Evolutionary conservation across 345 rosid species (phyloP).

Genomic region (Salix koriyanagi): DNA sequence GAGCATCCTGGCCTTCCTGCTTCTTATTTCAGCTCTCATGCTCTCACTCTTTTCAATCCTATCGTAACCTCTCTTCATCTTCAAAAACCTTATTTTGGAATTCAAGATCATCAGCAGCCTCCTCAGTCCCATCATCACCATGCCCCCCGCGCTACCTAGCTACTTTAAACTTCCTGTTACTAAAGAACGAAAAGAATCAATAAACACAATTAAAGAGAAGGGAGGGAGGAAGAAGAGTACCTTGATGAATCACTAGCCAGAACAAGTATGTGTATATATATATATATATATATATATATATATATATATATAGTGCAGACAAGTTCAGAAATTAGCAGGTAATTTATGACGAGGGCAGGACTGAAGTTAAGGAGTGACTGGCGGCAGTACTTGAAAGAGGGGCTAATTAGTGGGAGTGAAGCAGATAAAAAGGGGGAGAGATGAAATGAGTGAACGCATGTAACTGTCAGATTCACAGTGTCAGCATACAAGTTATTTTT

Average conservation of each 20-base stretch:
- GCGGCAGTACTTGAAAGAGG: background rate
- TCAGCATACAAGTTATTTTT: too few relatives aligned
- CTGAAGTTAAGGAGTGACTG: background rate
- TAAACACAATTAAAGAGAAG: background rate
- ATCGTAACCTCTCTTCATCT: conserved; percentile 56
- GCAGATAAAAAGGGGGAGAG: conserved; percentile 6
- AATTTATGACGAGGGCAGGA: background rate
- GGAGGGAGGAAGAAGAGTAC: background rate
- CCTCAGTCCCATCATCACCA: conserved; percentile 56
- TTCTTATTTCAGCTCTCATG: conserved; percentile 80
- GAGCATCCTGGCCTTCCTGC: conserved; percentile 75
- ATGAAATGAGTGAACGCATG: conserved; percentile 18
- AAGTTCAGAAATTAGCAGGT: background rate
- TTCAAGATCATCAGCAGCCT: conserved; percentile 58
- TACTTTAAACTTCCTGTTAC: background rate
- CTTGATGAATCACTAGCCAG: background rate
- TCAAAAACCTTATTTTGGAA: conserved; percentile 58
- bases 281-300: too few relatives aligned
- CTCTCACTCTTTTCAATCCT: conserved; percentile 94
- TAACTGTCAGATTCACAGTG: background rate
- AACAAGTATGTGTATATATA: too few relatives aligned
- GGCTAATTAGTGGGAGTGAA: background rate
- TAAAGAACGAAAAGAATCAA: background rate
- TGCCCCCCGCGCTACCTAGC: background rate
- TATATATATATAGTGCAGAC: too few relatives aligned